Conservation (phyloP, 805 yeast species). For the Starmerella geochares region DNA sequence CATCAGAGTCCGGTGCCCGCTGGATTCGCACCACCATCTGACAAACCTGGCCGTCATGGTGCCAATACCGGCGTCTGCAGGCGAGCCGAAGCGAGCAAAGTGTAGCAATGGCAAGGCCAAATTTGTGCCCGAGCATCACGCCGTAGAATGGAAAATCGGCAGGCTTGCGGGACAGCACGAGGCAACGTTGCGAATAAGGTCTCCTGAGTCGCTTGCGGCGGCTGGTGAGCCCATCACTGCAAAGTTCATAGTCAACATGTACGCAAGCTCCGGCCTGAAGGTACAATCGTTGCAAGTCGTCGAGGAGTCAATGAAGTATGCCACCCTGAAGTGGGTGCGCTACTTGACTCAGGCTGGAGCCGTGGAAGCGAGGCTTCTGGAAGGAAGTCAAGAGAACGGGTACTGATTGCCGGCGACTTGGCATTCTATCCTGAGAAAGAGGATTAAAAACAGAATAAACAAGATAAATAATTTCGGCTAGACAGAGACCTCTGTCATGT, state of each 20-base stretch:
- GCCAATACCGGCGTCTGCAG: slow-evolving; percentile 36
- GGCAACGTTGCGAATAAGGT: slow-evolving; percentile 54
- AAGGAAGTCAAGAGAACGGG: too few relatives aligned
- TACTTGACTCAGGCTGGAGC: slow-evolving; percentile 68
- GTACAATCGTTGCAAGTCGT: slow-evolving; percentile 61
- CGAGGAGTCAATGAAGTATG: slow-evolving; percentile 46
- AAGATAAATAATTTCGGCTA: not conserved
- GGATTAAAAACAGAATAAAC: not conserved
- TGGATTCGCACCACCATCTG: slow-evolving; percentile 13
- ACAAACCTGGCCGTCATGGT: slow-evolving; percentile 55
- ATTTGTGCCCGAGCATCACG: slow-evolving; percentile 54
- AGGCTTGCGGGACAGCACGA: slow-evolving; percentile 61
- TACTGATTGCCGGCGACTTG: too few relatives aligned
- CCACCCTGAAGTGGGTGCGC: slow-evolving; percentile 79
- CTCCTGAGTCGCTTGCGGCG: not conserved
- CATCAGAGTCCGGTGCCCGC: slow-evolving; percentile 14
- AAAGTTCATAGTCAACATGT: slow-evolving; percentile 61
- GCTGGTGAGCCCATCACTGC: slow-evolving; percentile 47
- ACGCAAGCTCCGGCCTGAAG: slow-evolving; percentile 62
- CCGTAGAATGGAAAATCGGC: slow-evolving; percentile 58
- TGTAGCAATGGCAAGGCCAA: slow-evolving; percentile 55
- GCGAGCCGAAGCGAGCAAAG: slow-evolving; percentile 23
- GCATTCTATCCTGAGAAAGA: too few relatives aligned
- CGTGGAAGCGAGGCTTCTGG: slow-evolving; percentile 56
- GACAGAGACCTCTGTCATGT: not conserved